phyloP scores from a whole-genome alignment of 139 green algal genomes.

The Chlamydomonas sp. region DNA sequence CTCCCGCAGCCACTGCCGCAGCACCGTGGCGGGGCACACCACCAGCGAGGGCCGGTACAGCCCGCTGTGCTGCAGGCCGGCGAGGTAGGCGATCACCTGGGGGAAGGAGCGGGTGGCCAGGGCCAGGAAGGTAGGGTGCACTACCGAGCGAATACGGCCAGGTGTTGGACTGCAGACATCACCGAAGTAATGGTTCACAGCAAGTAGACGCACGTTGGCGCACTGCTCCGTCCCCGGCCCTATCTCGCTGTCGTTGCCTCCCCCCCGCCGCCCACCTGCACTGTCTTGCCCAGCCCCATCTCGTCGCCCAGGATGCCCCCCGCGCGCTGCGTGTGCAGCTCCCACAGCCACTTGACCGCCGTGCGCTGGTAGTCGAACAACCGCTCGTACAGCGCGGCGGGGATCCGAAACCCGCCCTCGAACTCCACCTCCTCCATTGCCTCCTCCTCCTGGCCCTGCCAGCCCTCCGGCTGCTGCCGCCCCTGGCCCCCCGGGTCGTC shows the following conservation, averaged over 20 bases:
- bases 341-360: conserved; percentile 97
- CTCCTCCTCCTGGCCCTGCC: not conserved
- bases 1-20: conserved; percentile 96
- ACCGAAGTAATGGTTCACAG: too few relatives aligned
- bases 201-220: too few relatives aligned
- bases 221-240: not conserved
- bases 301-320: conserved; percentile 96
- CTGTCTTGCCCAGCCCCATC: conserved; percentile 90
- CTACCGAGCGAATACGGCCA: too few relatives aligned
- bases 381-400: conserved; percentile 59
- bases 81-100: conserved; percentile 84
- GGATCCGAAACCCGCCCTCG: conserved; percentile 74
- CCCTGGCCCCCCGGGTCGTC: conserved; percentile 57
- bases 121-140: not conserved
- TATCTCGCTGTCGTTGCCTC: not conserved
- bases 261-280: conserved; percentile 59
- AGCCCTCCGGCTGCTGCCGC: not conserved
- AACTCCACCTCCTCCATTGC: conserved; percentile 64
- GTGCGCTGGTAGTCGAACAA: conserved; percentile 96
- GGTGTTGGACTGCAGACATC: too few relatives aligned
- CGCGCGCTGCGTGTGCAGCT: conserved; percentile 92
- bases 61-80: conserved; percentile 77
- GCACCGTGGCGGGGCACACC: conserved; percentile 93
- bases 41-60: conserved; percentile 86
- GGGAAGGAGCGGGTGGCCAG: not conserved